Base-by-base conservation (phyloP, 495 filamentous ascomycete genomes). In the Penicillium silybi region DNA sequence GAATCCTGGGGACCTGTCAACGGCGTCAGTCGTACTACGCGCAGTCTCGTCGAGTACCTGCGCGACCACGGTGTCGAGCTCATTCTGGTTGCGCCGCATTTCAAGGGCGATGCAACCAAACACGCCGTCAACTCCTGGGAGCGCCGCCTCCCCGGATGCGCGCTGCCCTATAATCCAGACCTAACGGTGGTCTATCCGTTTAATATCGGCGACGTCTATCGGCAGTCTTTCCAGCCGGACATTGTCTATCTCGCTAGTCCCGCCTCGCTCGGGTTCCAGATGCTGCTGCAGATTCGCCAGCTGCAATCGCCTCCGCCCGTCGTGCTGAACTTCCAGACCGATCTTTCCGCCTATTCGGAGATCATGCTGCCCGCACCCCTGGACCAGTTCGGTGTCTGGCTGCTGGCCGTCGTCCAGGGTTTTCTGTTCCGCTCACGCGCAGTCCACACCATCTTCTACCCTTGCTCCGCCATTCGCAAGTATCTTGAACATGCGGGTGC, bases 1-100 rank as follows among this genome's bases (percentile, higher is more conserved):
- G 83, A 86, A 58, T 83, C 80, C 15, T 79, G 84, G 53, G 83
- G 82, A 22, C 83, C 81, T 0, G 80, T 85, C 52, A 86, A 86
- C 58, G 82, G 83, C 16, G 83, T 86, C 39, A 82, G 78, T 59
- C 71, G 80, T 39, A 86, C 81, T 0, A 85, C 83, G 2, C 67
- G 77, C 58, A 81, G 78, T 68, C 69, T 86, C 19, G 75, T 85
- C 19, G 75, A 82, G 55, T 84, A 86, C 50, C 68, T 86, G 17
- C 73, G 78, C 41, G 64, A 62, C 18, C 67, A 85, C 50, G 82
- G 79, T 0, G 81, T 73, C 11, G 66, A 80, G 3, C 73, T 85
- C 19, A 77, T 78, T 5, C 76, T 84, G 3, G 80, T 84, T 38
- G 81, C 83, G 26, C 83, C 82, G 9, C 63, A 72, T 35, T 71